Evolutionary conservation across 1,284 basidiomycete genomes (phyloP).

Genomic region (Cryptococcus deneoformans): DNA sequence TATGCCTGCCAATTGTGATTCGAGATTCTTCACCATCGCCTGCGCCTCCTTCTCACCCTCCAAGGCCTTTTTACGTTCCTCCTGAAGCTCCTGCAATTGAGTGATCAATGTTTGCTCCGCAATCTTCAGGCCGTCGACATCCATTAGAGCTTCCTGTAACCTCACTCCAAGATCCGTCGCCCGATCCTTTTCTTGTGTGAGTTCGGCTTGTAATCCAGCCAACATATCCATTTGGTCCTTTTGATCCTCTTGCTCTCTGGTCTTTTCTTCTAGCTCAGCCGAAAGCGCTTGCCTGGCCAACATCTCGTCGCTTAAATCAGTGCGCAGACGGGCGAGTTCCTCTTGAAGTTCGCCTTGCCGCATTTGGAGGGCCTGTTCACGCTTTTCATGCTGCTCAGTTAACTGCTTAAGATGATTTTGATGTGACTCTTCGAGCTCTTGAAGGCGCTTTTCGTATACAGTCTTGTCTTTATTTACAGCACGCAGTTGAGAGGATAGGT

Average conservation of each 20-base stretch:
- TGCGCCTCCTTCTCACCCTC: constrained; percentile 71
- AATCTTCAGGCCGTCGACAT: constrained; percentile 58
- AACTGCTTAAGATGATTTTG: constrained; percentile 61
- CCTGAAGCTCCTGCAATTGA: constrained; percentile 63
- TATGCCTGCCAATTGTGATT: constrained; percentile 60
- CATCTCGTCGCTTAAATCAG: constrained; percentile 41
- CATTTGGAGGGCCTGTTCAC: constrained; percentile 62
- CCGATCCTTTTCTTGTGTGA: constrained; percentile 56
- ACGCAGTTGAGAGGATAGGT: constrained; percentile 11
- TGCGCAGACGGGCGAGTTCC: constrained; percentile 38
- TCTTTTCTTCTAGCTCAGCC: constrained; percentile 33
- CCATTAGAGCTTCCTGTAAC: constrained; percentile 62
- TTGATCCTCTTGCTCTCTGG: constrained; percentile 33
- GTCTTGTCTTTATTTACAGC: constrained; percentile 13
- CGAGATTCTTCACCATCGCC: constrained; percentile 65
- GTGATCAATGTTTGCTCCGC: constrained; percentile 53
- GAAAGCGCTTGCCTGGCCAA: constrained; percentile 36
- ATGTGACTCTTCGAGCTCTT: constrained; percentile 39
- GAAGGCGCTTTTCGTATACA: constrained; percentile 24
- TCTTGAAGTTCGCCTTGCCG: constrained; percentile 61
- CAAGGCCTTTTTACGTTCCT: constrained; percentile 67
- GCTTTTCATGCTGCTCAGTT: constrained; percentile 60
- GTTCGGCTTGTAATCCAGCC: constrained; percentile 50
- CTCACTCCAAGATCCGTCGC: constrained; percentile 54
- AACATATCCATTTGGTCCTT: constrained; percentile 35